Evolutionary conservation across 108 stramenopile species (phyloP).

Genomic region (Skeletonema menzelii): DNA sequence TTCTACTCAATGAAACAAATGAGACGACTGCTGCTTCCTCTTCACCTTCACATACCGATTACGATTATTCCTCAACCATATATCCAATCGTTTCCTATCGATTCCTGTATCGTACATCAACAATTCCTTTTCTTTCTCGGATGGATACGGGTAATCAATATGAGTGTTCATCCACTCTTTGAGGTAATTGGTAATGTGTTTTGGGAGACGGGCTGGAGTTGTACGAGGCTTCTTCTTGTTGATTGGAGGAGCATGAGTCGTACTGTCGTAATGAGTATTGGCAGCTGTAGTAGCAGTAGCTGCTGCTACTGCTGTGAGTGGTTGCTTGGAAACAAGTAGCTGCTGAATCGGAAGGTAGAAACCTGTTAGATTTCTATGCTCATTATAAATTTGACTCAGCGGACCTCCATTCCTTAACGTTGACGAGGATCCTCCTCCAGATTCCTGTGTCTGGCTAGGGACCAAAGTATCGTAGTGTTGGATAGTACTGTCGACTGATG

Average conservation of each 20-base stretch:
- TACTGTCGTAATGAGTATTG: neutral
- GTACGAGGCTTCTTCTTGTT: neutral
- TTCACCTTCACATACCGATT: neutral
- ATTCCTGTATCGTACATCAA: neutral
- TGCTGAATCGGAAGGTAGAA: no score
- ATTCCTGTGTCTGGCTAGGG: no score
- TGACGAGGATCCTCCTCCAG: neutral
- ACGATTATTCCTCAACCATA: neutral
- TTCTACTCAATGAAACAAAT: no score
- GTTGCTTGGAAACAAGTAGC: neutral
- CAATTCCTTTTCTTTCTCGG: neutral
- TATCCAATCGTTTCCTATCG: neutral
- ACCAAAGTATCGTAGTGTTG: no score
- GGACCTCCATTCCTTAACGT: neutral
- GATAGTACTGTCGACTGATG: no score
- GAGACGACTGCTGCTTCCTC: no score
- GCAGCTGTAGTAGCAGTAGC: neutral
- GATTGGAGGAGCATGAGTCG: neutral
- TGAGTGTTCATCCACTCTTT: neutral
- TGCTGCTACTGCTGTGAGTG: neutral
- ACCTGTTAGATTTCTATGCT: neutral
- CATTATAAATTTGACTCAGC: neutral
- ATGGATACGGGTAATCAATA: neutral
- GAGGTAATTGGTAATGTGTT: neutral
- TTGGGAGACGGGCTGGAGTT: neutral